These are phyloP conservation scores for Eimeria tenella DNA, from an alignment of 169 alveolate species.

Conservation along the genomic window DNA sequence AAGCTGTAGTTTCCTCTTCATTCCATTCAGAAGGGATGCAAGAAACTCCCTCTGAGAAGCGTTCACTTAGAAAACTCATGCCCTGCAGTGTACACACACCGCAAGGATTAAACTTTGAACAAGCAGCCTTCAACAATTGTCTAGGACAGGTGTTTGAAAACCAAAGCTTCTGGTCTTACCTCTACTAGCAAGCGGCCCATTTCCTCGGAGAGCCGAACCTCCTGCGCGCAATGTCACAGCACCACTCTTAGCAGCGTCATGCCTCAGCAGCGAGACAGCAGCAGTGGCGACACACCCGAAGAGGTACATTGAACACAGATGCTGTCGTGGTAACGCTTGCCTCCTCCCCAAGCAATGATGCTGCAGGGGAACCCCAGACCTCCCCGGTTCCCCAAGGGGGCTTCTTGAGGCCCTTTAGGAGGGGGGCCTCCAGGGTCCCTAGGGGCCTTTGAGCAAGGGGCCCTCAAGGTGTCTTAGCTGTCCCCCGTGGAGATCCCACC, in stretches of 20 bases:
- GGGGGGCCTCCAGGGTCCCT: background rate
- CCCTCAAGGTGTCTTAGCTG: too few relatives aligned
- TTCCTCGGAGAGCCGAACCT: slow-evolving; percentile 48
- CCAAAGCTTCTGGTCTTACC: slow-evolving; percentile 5
- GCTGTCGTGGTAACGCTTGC: slow-evolving; percentile 7
- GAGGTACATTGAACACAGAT: background rate
- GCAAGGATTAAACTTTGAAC: background rate
- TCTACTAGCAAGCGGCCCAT: background rate
- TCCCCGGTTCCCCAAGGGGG: background rate
- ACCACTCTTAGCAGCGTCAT: background rate
- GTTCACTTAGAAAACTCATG: background rate
- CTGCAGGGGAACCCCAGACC: slow-evolving; percentile 1
- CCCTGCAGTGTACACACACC: background rate
- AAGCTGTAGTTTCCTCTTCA: background rate
- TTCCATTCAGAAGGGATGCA: background rate
- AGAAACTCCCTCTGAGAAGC: background rate
- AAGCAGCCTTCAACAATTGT: background rate
- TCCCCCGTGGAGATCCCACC: too few relatives aligned
- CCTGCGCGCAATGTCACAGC: slow-evolving; percentile 32
- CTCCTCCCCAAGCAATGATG: slow-evolving; percentile 35
- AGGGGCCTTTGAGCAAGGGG: background rate
- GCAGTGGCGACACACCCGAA: background rate
- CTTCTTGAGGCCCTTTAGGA: background rate
- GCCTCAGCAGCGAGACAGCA: background rate
- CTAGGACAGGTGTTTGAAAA: background rate